These are phyloP conservation scores for Collybia nuda DNA, from an alignment of 768 basidiomycete species.

Conservation along the genomic window DNA sequence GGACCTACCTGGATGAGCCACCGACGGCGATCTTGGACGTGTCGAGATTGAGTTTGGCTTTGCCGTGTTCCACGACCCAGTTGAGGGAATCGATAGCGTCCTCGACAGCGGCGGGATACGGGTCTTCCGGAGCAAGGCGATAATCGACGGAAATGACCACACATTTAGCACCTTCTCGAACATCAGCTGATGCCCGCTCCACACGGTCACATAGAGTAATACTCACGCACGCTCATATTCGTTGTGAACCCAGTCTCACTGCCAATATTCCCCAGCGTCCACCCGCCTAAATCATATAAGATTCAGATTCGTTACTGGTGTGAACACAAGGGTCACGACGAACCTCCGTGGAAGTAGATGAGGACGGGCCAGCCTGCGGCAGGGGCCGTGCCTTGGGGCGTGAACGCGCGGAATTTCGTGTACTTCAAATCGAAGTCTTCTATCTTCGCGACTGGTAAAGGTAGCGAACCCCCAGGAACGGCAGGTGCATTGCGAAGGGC, in stretches of 20 bases:
- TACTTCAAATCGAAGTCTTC: conserved; percentile 53
- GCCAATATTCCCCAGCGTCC: conserved; percentile 69
- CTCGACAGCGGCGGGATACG: conserved; percentile 70
- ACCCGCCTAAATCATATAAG: conserved; percentile 50
- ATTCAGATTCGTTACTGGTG: neutral
- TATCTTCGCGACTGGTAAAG: conserved; percentile 54
- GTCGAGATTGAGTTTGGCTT: conserved; percentile 45
- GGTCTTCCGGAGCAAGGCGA: conserved; percentile 68
- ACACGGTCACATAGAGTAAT: conserved; percentile 1
- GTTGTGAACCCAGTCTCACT: conserved; percentile 63
- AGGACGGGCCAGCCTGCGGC: conserved; percentile 67
- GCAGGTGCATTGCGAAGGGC: conserved; percentile 48
- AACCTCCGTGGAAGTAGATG: conserved; percentile 76
- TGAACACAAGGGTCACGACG: neutral
- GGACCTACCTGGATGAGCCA: conserved; percentile 64
- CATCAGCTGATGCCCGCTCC: neutral
- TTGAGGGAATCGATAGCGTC: conserved; percentile 67
- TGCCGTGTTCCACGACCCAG: conserved; percentile 57
- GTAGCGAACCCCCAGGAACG: conserved; percentile 56
- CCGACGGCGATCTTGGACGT: conserved; percentile 62
- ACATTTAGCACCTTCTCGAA: conserved; percentile 49
- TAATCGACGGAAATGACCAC: conserved; percentile 71
- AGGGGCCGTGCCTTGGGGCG: conserved; percentile 53
- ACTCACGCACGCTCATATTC: conserved; percentile 56
- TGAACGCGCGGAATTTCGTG: conserved; percentile 61